Evolutionary conservation across 2,329 filamentous ascomycete species (phyloP).

Genomic region (Endoconidiophora polonica): DNA sequence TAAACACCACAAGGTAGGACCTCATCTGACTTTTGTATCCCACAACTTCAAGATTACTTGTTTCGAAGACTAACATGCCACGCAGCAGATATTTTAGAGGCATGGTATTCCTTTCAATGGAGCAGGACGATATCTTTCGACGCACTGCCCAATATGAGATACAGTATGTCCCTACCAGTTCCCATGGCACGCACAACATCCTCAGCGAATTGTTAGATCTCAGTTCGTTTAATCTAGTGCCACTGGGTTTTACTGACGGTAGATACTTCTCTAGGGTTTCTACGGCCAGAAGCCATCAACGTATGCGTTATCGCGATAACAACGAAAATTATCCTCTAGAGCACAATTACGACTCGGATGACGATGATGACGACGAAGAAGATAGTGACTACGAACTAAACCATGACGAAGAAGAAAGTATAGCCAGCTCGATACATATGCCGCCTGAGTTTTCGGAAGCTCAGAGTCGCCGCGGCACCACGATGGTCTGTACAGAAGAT

Average conservation of each 20-base stretch:
- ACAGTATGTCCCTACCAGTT: conserved; percentile 31
- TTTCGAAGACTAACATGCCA: not conserved
- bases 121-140: conserved; percentile 54
- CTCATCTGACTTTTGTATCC: not conserved
- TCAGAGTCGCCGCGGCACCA: conserved; percentile 21
- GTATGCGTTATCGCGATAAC: conserved; percentile 26
- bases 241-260: too few relatives aligned
- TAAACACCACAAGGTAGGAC: not conserved
- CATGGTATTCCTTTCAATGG: conserved; percentile 83
- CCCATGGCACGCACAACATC: too few relatives aligned
- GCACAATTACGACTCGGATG: not conserved
- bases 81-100: conserved; percentile 32
- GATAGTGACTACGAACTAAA: conserved; percentile 18
- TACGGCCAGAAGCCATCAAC: conserved; percentile 1
- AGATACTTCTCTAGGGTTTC: too few relatives aligned
- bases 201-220: too few relatives aligned
- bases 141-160: conserved; percentile 63
- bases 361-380: conserved; percentile 22
- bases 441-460: too few relatives aligned
- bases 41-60: not conserved
- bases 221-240: too few relatives aligned
- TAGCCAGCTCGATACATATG: too few relatives aligned
- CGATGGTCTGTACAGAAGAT: conserved; percentile 23
- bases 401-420: conserved; percentile 23
- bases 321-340: conserved; percentile 16